Conservation (phyloP, 2,329 filamentous ascomycete genomes). For the Diaporthe sp. region DNA sequence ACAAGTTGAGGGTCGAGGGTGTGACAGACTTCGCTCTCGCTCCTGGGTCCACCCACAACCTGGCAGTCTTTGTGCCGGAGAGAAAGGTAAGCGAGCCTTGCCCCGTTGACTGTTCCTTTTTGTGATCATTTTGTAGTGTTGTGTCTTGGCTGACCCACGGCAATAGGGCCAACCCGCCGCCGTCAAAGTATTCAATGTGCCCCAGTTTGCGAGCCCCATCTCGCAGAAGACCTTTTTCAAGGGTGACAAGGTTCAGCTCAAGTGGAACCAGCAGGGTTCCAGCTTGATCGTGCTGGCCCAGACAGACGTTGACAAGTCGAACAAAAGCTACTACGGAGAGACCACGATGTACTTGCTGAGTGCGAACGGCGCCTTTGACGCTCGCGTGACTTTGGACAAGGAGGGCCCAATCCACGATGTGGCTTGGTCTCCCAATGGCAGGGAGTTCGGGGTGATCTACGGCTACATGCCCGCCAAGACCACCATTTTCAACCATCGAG, state of each 20-base stretch:
- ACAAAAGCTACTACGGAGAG: constrained; percentile 99
- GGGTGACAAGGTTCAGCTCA: constrained; percentile 97
- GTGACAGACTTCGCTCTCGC: constrained; percentile 91
- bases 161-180: constrained; percentile 88
- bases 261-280: constrained; percentile 96
- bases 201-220: constrained; percentile 84
- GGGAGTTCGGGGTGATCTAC: constrained; percentile 97
- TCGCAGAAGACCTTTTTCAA: constrained; percentile 99
- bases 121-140: neutral
- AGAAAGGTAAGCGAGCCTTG: constrained; percentile 77
- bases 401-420: constrained; percentile 61
- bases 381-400: constrained; percentile 76
- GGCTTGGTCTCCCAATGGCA: constrained; percentile 84
- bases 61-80: constrained; percentile 96
- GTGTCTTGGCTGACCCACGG: constrained; percentile 39
- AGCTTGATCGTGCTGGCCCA: constrained; percentile 94
- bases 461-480: constrained; percentile 99
- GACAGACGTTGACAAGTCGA: constrained; percentile 97
- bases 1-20: constrained; percentile 93
- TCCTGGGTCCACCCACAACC: constrained; percentile 89
- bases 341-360: constrained; percentile 96
- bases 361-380: constrained; percentile 92
- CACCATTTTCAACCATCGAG: constrained; percentile 95
- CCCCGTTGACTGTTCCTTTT: neutral
- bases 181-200: constrained; percentile 95